These are phyloP conservation scores for Annulohypoxylon maeteangense DNA, from an alignment of 495 filamentous ascomycete genomes.

Conservation along the genomic window DNA sequence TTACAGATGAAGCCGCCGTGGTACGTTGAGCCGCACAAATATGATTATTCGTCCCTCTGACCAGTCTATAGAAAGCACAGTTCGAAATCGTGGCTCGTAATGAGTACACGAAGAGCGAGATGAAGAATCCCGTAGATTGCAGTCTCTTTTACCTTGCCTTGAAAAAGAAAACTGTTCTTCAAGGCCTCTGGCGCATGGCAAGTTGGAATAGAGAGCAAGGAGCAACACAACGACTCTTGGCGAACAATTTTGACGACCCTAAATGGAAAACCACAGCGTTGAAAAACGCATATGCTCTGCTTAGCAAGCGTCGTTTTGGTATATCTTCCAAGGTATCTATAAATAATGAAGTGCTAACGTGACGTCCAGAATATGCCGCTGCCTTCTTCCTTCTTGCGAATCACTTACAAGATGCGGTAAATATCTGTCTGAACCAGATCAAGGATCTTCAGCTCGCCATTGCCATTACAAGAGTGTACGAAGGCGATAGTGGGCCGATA, in stretches of 20 bases:
- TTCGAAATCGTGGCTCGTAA: constrained; percentile 91
- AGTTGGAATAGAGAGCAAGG: constrained; percentile 87
- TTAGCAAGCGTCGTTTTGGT: constrained; percentile 92
- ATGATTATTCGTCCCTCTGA: constrained; percentile 9
- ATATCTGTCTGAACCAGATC: constrained; percentile 84
- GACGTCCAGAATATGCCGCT: constrained; percentile 82
- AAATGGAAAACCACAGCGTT: constrained; percentile 90
- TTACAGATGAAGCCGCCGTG: constrained; percentile 78
- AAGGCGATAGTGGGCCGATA: constrained; percentile 83
- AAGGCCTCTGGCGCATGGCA: constrained; percentile 97
- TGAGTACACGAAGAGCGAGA: constrained; percentile 88
- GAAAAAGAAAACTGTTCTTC: constrained; percentile 88
- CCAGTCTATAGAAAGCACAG: constrained; percentile 68
- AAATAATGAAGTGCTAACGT: constrained; percentile 23
- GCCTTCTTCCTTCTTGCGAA: constrained; percentile 95
- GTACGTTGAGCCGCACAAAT: constrained; percentile 59
- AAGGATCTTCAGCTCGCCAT: constrained; percentile 92
- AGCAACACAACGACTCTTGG: constrained; percentile 77
- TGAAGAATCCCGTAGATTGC: constrained; percentile 94
- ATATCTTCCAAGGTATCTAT: constrained; percentile 33
- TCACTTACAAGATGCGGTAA: constrained; percentile 83
- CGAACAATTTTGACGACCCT: constrained; percentile 86
- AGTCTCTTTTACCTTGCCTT: constrained; percentile 91
- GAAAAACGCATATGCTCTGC: constrained; percentile 97
- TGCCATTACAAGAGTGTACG: constrained; percentile 86